Base-by-base conservation (phyloP, 2,329 filamentous ascomycete species). In the Boeremia exigua region DNA sequence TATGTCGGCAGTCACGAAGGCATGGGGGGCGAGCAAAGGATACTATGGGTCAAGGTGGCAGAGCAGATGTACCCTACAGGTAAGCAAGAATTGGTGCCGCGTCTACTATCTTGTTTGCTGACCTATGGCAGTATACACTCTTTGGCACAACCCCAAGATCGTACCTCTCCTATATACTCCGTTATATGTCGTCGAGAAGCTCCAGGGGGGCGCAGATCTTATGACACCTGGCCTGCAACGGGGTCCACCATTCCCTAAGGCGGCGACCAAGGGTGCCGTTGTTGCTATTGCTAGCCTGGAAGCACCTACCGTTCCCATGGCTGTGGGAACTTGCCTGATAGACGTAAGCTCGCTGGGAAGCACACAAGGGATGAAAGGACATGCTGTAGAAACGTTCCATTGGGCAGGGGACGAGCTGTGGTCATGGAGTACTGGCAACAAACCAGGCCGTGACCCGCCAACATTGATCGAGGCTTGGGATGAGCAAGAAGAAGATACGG, bases 391-490 rank as follows among this genome's bases (percentile, higher is more conserved):
- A 60, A 86, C 84, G 4, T 75, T 89, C 44, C 87, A 89, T 66
- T 89, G 87, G 87, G 80, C 82, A 57, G 86, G 87, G 1, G 87
- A 90, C 74, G 87, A 90, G 74, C 68, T 88, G n/a, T 89, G 86
- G 86, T 78, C 78, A 4, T 88, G 85, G 83, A 86, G 81, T 64
- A 77, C 80, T 29, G 78, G 76, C 27, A 83, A 81, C 5, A 81
- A 79, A 55, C 78, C 82, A 15, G 86, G 85, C 9, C 75, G 75
- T 34, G 73, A 79, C 14, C 76, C 82, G 11, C 86, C 86, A 1
- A 80, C 81, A 27, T 74, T 79, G 11, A 67, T 88, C 14, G 75
- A 82, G 15, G 84, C 81, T 0, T 88, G 79, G 78, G 69, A 74
- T 15, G 74, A 75, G 28, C 67, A 69, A 3, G 61, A 71, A 14